Conservation (phyloP, 1,284 basidiomycete species). For the Quambalaria eucalypti region DNA sequence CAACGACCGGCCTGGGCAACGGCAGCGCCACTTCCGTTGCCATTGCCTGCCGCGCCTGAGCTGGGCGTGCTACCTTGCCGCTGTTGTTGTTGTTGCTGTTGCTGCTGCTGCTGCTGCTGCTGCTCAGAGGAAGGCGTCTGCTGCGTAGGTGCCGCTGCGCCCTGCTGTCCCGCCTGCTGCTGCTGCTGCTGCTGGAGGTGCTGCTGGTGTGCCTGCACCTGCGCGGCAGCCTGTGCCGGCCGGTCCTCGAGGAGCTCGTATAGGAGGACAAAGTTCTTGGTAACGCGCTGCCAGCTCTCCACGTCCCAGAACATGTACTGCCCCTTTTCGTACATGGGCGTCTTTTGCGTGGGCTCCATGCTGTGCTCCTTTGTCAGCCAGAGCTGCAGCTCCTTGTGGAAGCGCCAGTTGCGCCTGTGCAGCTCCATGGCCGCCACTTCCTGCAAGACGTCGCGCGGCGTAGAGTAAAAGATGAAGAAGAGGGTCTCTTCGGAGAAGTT, state of each 20-base stretch:
- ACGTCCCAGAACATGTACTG: conserved; percentile 87
- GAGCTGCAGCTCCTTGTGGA: conserved; percentile 84
- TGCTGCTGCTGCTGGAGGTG: conserved; percentile 11
- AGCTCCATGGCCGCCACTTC: conserved; percentile 92
- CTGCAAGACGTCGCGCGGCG: conserved; percentile 82
- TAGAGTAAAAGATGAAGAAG: conserved; percentile 97
- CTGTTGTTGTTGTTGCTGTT: neutral
- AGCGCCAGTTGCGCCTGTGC: conserved; percentile 95
- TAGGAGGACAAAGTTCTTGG: conserved; percentile 69
- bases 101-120: neutral
- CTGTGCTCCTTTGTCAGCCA: conserved; percentile 93
- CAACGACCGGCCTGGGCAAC: neutral
- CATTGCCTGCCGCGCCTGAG: neutral
- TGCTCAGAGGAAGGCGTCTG: conserved; percentile 9
- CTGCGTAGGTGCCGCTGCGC: conserved; percentile 5
- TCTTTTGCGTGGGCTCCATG: conserved; percentile 71
- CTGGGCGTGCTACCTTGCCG: neutral
- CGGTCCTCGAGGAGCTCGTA: conserved; percentile 82
- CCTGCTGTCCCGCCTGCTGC: neutral
- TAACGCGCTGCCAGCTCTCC: conserved; percentile 70
- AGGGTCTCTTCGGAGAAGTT: conserved; percentile 93
- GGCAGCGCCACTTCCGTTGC: neutral
- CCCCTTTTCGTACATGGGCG: conserved; percentile 78
- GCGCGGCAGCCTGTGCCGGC: conserved; percentile 33
- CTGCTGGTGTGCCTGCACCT: conserved; percentile 13